Percentiles rank a stretch among this genome's conserved stretches.
These are phyloP conservation scores for Porogramme epimiltina DNA, from an alignment of 1,284 basidiomycete genomes.

Conservation along the genomic window DNA sequence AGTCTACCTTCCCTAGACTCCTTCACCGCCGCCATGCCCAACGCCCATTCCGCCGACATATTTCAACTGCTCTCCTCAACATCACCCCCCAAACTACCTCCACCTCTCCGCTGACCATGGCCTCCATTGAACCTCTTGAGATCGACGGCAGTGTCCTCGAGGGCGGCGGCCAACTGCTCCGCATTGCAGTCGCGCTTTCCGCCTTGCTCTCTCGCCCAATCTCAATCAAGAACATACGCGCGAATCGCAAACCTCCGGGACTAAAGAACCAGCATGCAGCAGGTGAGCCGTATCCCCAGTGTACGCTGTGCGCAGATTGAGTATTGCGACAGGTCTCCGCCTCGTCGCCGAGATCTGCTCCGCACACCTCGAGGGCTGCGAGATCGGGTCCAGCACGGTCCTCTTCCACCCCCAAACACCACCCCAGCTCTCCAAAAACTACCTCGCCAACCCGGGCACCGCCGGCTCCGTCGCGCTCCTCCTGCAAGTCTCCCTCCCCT, in stretches of 20 bases:
- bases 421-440: conserved; percentile 37
- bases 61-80: too few relatives aligned
- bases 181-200: conserved; percentile 64
- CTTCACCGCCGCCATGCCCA: too few relatives aligned
- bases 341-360: conserved; percentile 60
- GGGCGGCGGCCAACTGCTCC: conserved; percentile 74
- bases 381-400: conserved; percentile 50
- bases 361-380: conserved; percentile 52
- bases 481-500: conserved; percentile 69
- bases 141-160: conserved; percentile 50
- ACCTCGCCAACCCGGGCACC: conserved; percentile 61
- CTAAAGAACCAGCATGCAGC: conserved; percentile 70
- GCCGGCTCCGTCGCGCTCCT: conserved; percentile 72
- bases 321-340: conserved; percentile 48
- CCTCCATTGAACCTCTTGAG: conserved; percentile 5
- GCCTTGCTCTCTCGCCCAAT: conserved; percentile 59
- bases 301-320: background rate
- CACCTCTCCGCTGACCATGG: conserved; percentile 1
- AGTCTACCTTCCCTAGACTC: too few relatives aligned
- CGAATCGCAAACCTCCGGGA: conserved; percentile 55
- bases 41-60: background rate
- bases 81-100: background rate
- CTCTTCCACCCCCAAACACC: conserved; percentile 50
- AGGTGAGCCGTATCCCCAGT: conserved; percentile 40
- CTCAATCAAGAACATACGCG: conserved; percentile 60